Conservation (phyloP, 1,284 basidiomycete species). For the Anthracocystis panici-leucophaei region DNA sequence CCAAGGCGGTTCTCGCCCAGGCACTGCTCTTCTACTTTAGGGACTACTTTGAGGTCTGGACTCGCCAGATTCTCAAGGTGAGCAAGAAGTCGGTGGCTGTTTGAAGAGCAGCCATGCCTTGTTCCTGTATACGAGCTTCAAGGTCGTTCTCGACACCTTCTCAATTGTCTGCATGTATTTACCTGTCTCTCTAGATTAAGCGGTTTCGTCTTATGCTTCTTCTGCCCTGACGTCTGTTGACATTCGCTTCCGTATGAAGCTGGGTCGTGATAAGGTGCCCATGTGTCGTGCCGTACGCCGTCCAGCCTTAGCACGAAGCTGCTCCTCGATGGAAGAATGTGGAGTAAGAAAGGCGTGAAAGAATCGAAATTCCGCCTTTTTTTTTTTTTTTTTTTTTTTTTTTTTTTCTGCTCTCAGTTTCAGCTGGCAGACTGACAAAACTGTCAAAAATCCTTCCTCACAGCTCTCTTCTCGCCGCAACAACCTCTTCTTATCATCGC, state of each 20-base stretch:
- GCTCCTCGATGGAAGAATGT: too few relatives aligned
- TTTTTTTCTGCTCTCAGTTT: neutral
- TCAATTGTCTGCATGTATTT: slow-evolving; percentile 19
- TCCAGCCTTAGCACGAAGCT: too few relatives aligned
- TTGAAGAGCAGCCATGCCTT: neutral
- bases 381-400: neutral
- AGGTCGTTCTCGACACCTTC: neutral
- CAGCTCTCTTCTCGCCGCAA: slow-evolving; percentile 1
- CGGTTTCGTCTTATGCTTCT: neutral
- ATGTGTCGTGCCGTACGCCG: too few relatives aligned
- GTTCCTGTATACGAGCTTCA: neutral
- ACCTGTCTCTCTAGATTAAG: neutral
- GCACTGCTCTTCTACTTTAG: slow-evolving; percentile 71
- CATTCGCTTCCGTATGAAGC: too few relatives aligned
- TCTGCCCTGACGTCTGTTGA: neutral
- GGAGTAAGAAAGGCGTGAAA: neutral
- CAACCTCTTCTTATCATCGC: neutral
- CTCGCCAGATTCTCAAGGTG: slow-evolving; percentile 58
- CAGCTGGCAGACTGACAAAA: slow-evolving; percentile 2
- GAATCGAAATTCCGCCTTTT: neutral
- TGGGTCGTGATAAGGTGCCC: too few relatives aligned
- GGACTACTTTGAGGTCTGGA: slow-evolving; percentile 69
- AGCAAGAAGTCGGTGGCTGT: slow-evolving; percentile 36
- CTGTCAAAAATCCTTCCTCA: neutral
- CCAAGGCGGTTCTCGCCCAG: slow-evolving; percentile 87